Evolutionary conservation across 192 early-diverging fungal species (phyloP).

Genomic region (Rhizophagus prolifer): DNA sequence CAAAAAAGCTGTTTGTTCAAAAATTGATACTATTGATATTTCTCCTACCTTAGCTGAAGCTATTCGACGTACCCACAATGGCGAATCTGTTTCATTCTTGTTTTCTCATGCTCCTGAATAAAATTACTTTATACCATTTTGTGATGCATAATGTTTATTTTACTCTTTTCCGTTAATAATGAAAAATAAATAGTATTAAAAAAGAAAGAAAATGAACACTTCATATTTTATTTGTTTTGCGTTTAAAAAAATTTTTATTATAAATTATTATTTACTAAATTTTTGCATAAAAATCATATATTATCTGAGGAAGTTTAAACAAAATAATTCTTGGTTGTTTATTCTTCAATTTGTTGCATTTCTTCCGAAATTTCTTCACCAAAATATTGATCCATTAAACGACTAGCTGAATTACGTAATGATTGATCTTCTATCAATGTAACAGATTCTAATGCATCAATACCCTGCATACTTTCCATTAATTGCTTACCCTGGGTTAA

Average conservation of each 20-base stretch:
- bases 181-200: too few relatives aligned
- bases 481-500: slow-evolving; percentile 9
- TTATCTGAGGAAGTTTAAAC: too few relatives aligned
- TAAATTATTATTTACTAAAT: too few relatives aligned
- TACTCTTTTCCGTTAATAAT: not conserved
- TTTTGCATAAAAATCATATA: too few relatives aligned
- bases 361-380: slow-evolving; percentile 42
- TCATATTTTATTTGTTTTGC: too few relatives aligned
- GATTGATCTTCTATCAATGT: slow-evolving; percentile 52
- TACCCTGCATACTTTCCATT: slow-evolving; percentile 41
- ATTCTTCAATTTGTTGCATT: not conserved
- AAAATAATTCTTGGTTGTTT: not conserved
- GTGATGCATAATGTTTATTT: not conserved
- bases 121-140: not conserved
- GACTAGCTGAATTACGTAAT: slow-evolving; percentile 44
- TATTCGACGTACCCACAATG: slow-evolving; percentile 93
- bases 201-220: too few relatives aligned
- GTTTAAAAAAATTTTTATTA: too few relatives aligned
- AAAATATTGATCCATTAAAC: slow-evolving; percentile 61
- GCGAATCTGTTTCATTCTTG: slow-evolving; percentile 87
- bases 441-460: slow-evolving; percentile 61
- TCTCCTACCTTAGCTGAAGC: slow-evolving; percentile 82
- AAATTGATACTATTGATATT: slow-evolving; percentile 81
- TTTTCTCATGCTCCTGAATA: slow-evolving; percentile 52
- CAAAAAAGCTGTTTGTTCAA: slow-evolving; percentile 75